Base-by-base conservation (phyloP, 306 rosid species). In the Vigna nakashimae region DNA sequence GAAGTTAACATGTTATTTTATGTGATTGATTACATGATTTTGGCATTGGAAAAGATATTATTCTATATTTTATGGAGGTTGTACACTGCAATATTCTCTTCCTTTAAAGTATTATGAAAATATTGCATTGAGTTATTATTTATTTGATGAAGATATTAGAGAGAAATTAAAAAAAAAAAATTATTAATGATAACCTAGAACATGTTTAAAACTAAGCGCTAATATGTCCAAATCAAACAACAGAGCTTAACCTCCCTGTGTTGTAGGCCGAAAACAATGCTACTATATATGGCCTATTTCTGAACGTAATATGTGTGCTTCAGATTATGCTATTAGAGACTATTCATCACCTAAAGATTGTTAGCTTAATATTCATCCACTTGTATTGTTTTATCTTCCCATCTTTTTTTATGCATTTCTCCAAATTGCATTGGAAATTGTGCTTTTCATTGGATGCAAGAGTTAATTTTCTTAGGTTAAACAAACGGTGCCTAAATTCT, bases 1-100 rank as follows among this genome's bases (percentile, higher is more conserved):
- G 36, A 77, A 75, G 83, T 88, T 78, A 53, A 79, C 75, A 45
- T 85, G 53, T 45, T 83, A 65, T 78, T 79, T 73, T 42, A 77
- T 84, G 75, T 45, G 53, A 76, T 58, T 53, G 74, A 34, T 40
- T 77, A 63, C 77, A 51, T 28, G 45, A 55, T 10, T 56, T 49
- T 67, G 46, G 13, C 53, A 46, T 66, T 68, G 66, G 69, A 75
- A 65, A 71, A 70, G 32, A 51, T 50, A 26, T 74, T 49, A 50
- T 78, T 53, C 57, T 20, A 62, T 69, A 36, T 17, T 49, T 28
- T 58, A 13, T 64, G 32, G 83, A 75, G 57, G 55, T 49, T 71
- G 67, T 36, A 68, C 67, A 13, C 18, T 80, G 26, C n/a, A 45
- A 67, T 59, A 57, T 17, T 59, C 30, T 71, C 71, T 72, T 62